Base-by-base conservation (phyloP, 176 grass and related monocot genomes). In the Oryza australiensis region DNA sequence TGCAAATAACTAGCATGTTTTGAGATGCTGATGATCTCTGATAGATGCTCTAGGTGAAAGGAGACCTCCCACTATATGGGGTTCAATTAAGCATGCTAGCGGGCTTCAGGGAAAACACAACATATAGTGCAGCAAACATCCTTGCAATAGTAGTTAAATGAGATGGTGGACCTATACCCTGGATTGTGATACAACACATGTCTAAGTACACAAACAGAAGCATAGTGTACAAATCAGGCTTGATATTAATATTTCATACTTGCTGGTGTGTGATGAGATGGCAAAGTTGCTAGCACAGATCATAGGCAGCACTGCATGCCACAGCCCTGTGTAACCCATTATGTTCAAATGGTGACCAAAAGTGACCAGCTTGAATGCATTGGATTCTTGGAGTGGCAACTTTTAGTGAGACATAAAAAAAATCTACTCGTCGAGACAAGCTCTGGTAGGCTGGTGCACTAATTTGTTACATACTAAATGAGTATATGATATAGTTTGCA, bases 141-240 rank as follows among this genome's bases (percentile, higher is more conserved):
- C 46, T 87, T 49, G 3, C 3, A 24, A 71, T 30, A 49, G 30
- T 65, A 86, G 30, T 13, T 49, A 24, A 60, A 75, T 75, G 51
- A 11, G n/a, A 68, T 60, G 42, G 45, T 12, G 13, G 33, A 5
- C 35, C 14, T 49, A 70, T 48, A 57, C n/a, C 14, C 14, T 42
- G 33, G 33, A 18, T 83, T 82, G 45, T 55, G 42, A 46, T 71
- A 9, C 46, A 80, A 66, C 34, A 66, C 26, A 66, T 72, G 34
- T 78, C 55, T 22, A 42, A 26, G 42, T 46, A 78, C 28, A 33
- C 9, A 64, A 12, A 16, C 27, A 73, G 18, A 3, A 82, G 20
- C 18, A 74, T 22, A 3, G 5, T 18, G 34, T 34, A 77, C 30
- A 24, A 24, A 75, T 51, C 29, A 5, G 3, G 3, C n/a, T 63